A percentile compares a stretch with the other conserved stretches of the same genome.
Evolutionary conservation across 441 rosid species (phyloP).

Genomic region (Adansonia grandidieri): DNA sequence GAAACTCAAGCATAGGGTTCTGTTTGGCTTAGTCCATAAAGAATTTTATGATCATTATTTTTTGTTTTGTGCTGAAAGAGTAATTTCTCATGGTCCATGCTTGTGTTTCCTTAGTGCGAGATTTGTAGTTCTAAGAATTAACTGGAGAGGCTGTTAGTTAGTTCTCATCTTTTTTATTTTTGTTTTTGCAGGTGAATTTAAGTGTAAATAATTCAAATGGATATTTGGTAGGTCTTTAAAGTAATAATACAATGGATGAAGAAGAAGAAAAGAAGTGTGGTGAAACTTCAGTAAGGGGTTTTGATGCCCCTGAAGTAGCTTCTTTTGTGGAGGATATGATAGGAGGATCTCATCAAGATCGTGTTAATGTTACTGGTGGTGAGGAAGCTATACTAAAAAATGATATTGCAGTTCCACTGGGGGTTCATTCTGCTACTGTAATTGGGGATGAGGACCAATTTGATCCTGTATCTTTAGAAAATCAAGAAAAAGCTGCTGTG

Average conservation of each 20-base stretch:
- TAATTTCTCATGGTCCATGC: conserved; percentile 1
- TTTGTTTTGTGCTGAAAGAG: conserved; percentile 8
- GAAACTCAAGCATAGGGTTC: not conserved
- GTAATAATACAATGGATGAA: conserved; percentile 63
- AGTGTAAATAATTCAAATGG: conserved; percentile 40
- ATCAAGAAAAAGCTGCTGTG: conserved; percentile 56
- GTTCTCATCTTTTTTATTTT: conserved; percentile 13
- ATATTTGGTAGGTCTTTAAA: conserved; percentile 33
- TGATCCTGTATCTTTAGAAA: conserved; percentile 80
- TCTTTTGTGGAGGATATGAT: conserved; percentile 42
- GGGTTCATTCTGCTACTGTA: conserved; percentile 39
- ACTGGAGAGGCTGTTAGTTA: not conserved
- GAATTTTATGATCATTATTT: not conserved
- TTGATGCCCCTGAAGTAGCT: conserved; percentile 33
- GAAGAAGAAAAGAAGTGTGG: conserved; percentile 61
- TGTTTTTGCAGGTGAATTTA: conserved; percentile 33
- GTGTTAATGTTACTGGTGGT: conserved; percentile 33
- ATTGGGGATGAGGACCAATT: conserved; percentile 67
- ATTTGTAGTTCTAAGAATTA: conserved; percentile 15
- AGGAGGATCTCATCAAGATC: conserved; percentile 43
- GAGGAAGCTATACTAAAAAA: conserved; percentile 38
- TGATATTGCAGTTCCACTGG: conserved; percentile 37
- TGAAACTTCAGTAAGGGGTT: conserved; percentile 41
- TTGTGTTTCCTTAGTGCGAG: not conserved
- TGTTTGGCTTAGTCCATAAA: conserved; percentile 17